Percentiles rank a stretch among this genome's conserved stretches.
Conservation (phyloP, 2,329 filamentous ascomycete genomes). For the Ploettnerulaceae sp. region DNA sequence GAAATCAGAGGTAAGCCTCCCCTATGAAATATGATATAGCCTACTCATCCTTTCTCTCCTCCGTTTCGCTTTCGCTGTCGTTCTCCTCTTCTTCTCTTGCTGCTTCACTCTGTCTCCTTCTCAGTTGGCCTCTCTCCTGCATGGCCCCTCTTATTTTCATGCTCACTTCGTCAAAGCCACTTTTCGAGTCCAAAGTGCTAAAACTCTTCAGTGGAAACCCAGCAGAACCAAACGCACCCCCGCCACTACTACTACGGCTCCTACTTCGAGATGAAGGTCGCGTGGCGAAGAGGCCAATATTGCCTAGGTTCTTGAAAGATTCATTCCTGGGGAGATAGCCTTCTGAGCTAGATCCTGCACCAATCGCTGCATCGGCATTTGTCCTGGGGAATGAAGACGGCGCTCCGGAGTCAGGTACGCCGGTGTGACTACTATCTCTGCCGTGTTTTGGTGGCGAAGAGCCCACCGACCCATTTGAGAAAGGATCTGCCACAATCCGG, state of each 20-base stretch:
- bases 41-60: conserved; percentile 24
- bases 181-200: conserved; percentile 61
- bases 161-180: conserved; percentile 76
- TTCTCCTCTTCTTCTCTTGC: conserved; percentile 41
- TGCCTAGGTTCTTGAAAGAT: conserved; percentile 85
- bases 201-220: conserved; percentile 67
- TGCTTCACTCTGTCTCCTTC: conserved; percentile 37
- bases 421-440: conserved; percentile 48
- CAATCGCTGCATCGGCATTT: conserved; percentile 26
- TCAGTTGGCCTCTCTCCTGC: conserved; percentile 65
- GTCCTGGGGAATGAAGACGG: conserved; percentile 30
- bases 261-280: conserved; percentile 76
- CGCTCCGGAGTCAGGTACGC: conserved; percentile 27
- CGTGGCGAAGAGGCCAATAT: conserved; percentile 85
- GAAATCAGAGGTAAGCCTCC: neutral
- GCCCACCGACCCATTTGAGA: conserved; percentile 29
- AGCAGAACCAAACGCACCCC: conserved; percentile 54
- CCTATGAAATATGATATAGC: neutral
- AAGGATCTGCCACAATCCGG: conserved; percentile 59
- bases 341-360: conserved; percentile 30
- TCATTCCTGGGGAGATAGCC: conserved; percentile 70
- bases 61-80: too few species aligned
- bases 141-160: conserved; percentile 82
- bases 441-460: conserved; percentile 32
- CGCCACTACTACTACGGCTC: conserved; percentile 63